Percentiles rank a stretch among this genome's conserved stretches.
Conservation (phyloP, 768 basidiomycete genomes). For the Xanthoconium purpureum region DNA sequence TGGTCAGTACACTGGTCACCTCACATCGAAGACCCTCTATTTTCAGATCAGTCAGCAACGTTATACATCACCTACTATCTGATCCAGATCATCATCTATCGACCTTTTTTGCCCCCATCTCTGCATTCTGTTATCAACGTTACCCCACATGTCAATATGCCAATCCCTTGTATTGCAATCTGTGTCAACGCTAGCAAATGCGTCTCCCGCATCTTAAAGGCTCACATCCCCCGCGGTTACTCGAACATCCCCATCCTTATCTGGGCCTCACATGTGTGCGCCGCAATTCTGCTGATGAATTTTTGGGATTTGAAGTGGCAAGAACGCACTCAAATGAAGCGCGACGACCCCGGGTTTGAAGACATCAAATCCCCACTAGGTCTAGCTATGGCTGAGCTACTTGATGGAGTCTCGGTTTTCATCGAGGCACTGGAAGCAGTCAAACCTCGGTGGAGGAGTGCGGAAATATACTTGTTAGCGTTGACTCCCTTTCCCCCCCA, state of each 20-base stretch:
- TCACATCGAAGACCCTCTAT: conserved; percentile 42
- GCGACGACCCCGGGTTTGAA: conserved; percentile 12
- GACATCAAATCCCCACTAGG: conserved; percentile 32
- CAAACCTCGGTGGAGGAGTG: conserved; percentile 31
- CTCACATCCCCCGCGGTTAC: conserved; percentile 44
- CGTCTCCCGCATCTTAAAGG: conserved; percentile 57
- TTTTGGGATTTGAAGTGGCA: conserved; percentile 57
- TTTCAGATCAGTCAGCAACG: conserved; percentile 56
- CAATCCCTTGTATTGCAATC: conserved; percentile 51
- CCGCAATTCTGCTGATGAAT: conserved; percentile 51
- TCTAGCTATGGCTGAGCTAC: conserved; percentile 29
- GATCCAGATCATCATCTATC: conserved; percentile 63
- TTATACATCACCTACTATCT: conserved; percentile 60
- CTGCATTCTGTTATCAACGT: conserved; percentile 23
- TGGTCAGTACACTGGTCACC: conserved; percentile 58
- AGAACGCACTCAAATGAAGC: conserved; percentile 34
- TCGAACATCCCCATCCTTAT: conserved; percentile 44
- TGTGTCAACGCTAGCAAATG: conserved; percentile 62
- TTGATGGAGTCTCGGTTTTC: conserved; percentile 30
- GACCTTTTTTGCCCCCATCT: conserved; percentile 58
- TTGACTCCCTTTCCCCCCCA: conserved; percentile 4
- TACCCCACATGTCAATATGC: conserved; percentile 30
- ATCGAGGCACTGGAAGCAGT: conserved; percentile 27
- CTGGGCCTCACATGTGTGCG: conserved; percentile 46
- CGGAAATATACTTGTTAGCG: conserved; percentile 38